These are phyloP conservation scores for Exophiala calicioides DNA, from an alignment of 2,329 filamentous ascomycete genomes.

Conservation along the genomic window DNA sequence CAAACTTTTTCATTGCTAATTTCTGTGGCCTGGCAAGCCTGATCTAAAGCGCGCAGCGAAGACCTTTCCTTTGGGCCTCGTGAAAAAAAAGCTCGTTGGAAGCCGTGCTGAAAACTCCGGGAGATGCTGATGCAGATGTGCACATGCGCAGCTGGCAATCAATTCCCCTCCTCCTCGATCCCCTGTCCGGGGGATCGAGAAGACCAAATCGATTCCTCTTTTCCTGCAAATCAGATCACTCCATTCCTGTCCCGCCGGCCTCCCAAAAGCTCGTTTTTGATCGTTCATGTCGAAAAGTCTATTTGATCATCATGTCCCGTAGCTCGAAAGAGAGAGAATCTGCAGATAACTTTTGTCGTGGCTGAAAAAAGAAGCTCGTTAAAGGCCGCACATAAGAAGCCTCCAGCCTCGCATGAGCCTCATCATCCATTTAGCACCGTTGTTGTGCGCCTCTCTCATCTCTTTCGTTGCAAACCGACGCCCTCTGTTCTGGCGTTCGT, in stretches of 20 bases:
- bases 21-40: constrained; percentile 27
- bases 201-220: constrained; percentile 19
- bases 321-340: constrained; percentile 28
- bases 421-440: constrained; percentile 20
- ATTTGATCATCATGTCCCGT: constrained; percentile 32
- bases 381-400: constrained; percentile 9
- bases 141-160: too few species aligned
- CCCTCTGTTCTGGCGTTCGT: constrained; percentile 21
- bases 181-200: too few species aligned
- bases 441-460: constrained; percentile 21
- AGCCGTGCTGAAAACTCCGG: constrained; percentile 17
- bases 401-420: constrained; percentile 15
- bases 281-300: constrained; percentile 32
- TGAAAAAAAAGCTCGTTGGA: constrained; percentile 24
- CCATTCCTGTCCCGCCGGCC: constrained; percentile 15
- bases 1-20: constrained; percentile 14
- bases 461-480: constrained; percentile 29
- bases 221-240: constrained; percentile 8
- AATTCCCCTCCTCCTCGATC: constrained; percentile 10
- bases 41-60: constrained; percentile 30
- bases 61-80: constrained; percentile 29
- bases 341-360: constrained; percentile 29
- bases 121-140: constrained; percentile 27
- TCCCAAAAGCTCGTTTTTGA: constrained; percentile 27
- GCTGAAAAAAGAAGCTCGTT: constrained; percentile 22